Percentiles rank a stretch among this genome's conserved stretches.
Conservation (phyloP, 2,329 filamentous ascomycete genomes). For the Ascochyta viciae-villosae region DNA sequence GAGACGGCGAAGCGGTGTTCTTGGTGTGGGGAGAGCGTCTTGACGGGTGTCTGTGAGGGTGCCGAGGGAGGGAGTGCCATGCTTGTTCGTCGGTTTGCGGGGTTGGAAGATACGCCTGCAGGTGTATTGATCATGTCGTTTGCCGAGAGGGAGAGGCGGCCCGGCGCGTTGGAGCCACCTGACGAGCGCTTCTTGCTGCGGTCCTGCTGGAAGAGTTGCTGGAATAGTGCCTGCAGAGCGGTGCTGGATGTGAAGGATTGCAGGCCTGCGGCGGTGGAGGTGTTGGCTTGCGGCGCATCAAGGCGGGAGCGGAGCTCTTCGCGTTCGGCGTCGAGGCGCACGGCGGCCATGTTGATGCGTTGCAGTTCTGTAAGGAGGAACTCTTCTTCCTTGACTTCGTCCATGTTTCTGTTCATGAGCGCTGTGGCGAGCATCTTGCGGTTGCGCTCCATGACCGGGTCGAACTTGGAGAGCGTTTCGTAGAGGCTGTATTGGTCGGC, state of each 20-base stretch:
- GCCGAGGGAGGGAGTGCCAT: conserved; percentile 38
- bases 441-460: conserved; percentile 76
- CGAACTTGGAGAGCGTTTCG: conserved; percentile 86
- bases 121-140: conserved; percentile 48
- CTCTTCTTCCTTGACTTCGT: conserved; percentile 92
- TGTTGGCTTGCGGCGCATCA: conserved; percentile 75
- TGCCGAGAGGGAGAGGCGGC: conserved; percentile 49
- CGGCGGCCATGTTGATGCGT: conserved; percentile 85
- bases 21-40: conserved; percentile 72
- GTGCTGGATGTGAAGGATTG: conserved; percentile 78
- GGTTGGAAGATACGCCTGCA: conserved; percentile 36
- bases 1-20: conserved; percentile 83
- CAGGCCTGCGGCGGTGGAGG: conserved; percentile 39
- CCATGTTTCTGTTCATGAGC: conserved; percentile 78
- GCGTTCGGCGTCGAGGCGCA: conserved; percentile 85
- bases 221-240: conserved; percentile 79
- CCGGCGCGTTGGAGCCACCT: conserved; percentile 35
- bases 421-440: conserved; percentile 86
- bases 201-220: conserved; percentile 82
- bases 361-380: conserved; percentile 88
- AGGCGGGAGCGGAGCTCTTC: conserved; percentile 86
- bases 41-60: conserved; percentile 47
- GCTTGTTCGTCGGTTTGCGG: conserved; percentile 45
- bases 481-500: conserved; percentile 82
- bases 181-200: conserved; percentile 83